phyloP scores from a whole-genome alignment of 2,329 filamentous ascomycete species.

The Fusarium sp. region DNA sequence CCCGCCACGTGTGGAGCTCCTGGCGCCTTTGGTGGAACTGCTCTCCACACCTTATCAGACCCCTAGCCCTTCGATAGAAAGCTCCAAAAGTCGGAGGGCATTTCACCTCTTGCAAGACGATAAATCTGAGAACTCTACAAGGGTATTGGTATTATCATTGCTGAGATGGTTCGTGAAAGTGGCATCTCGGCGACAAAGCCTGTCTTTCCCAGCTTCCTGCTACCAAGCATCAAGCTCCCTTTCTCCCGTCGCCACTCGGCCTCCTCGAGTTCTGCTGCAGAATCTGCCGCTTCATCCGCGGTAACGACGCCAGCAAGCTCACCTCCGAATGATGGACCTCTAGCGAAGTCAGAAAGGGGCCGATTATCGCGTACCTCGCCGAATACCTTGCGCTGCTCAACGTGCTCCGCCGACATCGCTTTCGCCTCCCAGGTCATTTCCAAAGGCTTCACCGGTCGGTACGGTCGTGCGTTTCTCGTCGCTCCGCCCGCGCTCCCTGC shows the following conservation, averaged over 20 bases:
- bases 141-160: conserved; percentile 10
- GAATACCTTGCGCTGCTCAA: conserved; percentile 71
- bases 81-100: conserved; percentile 27
- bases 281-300: conserved; percentile 49
- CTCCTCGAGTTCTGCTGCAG: conserved; percentile 53
- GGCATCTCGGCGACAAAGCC: conserved; percentile 61
- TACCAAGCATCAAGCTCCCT: conserved; percentile 66
- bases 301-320: conserved; percentile 51
- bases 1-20: conserved; percentile 39
- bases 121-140: conserved; percentile 14
- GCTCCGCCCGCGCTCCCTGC: conserved; percentile 55
- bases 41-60: conserved; percentile 35
- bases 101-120: conserved; percentile 16
- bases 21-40: conserved; percentile 22
- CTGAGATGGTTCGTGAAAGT: conserved; percentile 55
- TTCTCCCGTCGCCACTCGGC: conserved; percentile 61
- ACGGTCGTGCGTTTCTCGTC: conserved; percentile 76
- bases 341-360: conserved; percentile 26
- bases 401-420: conserved; percentile 73
- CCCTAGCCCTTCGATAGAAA: conserved; percentile 31
- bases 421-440: conserved; percentile 73
- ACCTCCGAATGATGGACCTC: conserved; percentile 38
- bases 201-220: conserved; percentile 66
- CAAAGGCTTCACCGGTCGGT: conserved; percentile 76
- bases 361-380: conserved; percentile 63